Percentiles rank a stretch among this genome's conserved stretches.
These are phyloP conservation scores for Suhomyces bokatorum DNA, from an alignment of 1,139 yeast species.

Conservation along the genomic window DNA sequence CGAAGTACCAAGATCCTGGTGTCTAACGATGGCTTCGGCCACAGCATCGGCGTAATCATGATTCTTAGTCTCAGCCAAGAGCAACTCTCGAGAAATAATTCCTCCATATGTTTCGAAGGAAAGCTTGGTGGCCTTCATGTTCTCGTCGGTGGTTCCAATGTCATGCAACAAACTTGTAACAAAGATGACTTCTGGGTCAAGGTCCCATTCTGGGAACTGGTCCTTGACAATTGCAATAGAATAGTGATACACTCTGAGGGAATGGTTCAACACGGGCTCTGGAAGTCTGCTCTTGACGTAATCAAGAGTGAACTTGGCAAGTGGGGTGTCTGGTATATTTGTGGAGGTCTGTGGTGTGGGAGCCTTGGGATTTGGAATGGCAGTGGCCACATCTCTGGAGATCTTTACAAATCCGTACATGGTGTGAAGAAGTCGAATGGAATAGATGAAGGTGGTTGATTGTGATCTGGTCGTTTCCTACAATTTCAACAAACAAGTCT, in stretches of 20 bases:
- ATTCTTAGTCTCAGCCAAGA: slow-evolving; percentile 25
- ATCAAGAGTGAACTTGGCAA: slow-evolving; percentile 23
- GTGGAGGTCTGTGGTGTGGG: slow-evolving; percentile 29
- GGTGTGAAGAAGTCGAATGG: not conserved
- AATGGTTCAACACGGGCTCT: slow-evolving; percentile 30
- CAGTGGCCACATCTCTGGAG: slow-evolving; percentile 30
- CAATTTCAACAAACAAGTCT: too few relatives aligned
- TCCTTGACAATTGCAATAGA: slow-evolving; percentile 36
- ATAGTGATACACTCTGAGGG: slow-evolving; percentile 36
- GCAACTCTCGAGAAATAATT: slow-evolving; percentile 31
- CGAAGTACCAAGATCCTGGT: slow-evolving; percentile 38
- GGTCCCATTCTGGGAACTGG: slow-evolving; percentile 38
- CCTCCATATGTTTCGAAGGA: slow-evolving; percentile 44
- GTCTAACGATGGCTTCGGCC: slow-evolving; percentile 40
- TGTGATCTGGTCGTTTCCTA: too few relatives aligned
- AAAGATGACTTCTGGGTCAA: slow-evolving; percentile 33
- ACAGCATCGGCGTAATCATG: slow-evolving; percentile 40
- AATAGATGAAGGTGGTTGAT: not conserved
- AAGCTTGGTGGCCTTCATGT: slow-evolving; percentile 37
- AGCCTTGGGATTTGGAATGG: slow-evolving; percentile 27
- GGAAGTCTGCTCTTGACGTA: slow-evolving; percentile 32
- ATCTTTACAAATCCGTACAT: slow-evolving; percentile 35
- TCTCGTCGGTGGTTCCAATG: slow-evolving; percentile 38
- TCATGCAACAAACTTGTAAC: slow-evolving; percentile 39
- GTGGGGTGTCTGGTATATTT: slow-evolving; percentile 24